Base-by-base conservation (phyloP, 2,329 filamentous ascomycete species). In the Exophiala mesophila region DNA sequence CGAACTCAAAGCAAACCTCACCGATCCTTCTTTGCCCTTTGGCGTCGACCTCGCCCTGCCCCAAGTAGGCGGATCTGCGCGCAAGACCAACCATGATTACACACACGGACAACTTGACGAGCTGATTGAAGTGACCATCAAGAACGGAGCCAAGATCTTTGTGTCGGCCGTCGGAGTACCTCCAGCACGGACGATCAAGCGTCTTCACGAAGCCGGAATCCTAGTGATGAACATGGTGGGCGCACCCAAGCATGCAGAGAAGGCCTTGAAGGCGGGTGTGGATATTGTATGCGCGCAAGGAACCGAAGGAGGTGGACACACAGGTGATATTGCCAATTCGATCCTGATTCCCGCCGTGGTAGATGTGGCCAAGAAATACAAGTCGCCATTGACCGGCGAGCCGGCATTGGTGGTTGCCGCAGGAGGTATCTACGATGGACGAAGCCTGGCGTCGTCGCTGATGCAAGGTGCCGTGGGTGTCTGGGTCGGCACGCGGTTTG, bases 181-280 rank as follows among this genome's bases (percentile, higher is more conserved):
- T 12, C 87, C 89, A 0, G 69, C 71, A 33, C 64, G 71, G 44
- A 78, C 89, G 3, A 83, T 96, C 44, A 80, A 86, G 54, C 70
- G 80, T 33, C 72, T 97, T 32, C 90, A 97, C 59, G 73, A 74
- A 6, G 83, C 84, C 0, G 85, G 85, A 0, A 85, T 97, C 29
- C 61, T 94, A 45, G 74, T 96, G 24, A 96, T 96, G 88, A 96
- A 96, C 64, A 96, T 96, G 89, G 88, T 96, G 15, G 90, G 90
- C 0, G 85, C 89, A 57, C 89, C 90, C 2, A 88, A 84, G 62
- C 90, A 97, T 63, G 89, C 89, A 1, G 77, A 83, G 62, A 96
- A 96, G 69, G 89, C 89, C 2, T 71, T 97, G 3, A 79, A 88
- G 36, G 77, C 83, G 0, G 90, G 90, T 31, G 88, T 94, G 7